Evolutionary conservation across 768 basidiomycete genomes (phyloP).

Genomic region (Boletus fagicola): DNA sequence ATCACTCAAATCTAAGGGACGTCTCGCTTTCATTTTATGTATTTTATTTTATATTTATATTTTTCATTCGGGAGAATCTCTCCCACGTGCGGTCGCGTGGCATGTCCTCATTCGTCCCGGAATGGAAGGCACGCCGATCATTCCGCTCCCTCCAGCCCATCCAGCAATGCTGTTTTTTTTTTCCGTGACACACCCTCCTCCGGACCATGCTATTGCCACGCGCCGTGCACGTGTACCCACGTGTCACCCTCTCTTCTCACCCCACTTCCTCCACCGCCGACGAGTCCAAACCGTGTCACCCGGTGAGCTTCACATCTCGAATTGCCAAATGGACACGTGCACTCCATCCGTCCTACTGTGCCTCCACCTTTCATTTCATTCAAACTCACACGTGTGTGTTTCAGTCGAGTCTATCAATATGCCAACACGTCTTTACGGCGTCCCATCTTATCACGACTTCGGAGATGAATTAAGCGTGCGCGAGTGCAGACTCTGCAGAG

Average conservation of each 20-base stretch:
- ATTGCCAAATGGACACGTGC: background rate
- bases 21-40: constrained; percentile 9
- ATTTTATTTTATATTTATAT: constrained; percentile 4
- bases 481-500: background rate
- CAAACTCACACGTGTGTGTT: background rate
- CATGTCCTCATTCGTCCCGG: constrained; percentile 9
- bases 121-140: background rate
- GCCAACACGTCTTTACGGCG: background rate
- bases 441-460: background rate
- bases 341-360: too few species aligned
- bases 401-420: background rate
- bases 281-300: background rate
- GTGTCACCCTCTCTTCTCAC: constrained; percentile 1
- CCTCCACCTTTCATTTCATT: background rate
- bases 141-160: background rate
- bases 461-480: constrained; percentile 15
- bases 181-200: background rate
- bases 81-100: constrained; percentile 29
- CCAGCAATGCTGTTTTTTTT: too few species aligned
- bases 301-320: too few species aligned
- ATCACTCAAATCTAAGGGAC: constrained; percentile 1
- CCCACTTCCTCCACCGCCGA: background rate
- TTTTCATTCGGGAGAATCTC: constrained; percentile 7
- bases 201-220: constrained; percentile 7
- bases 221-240: constrained; percentile 21